Conservation (phyloP, 352 stramenopile genomes). For the Phytophthora melonis region DNA sequence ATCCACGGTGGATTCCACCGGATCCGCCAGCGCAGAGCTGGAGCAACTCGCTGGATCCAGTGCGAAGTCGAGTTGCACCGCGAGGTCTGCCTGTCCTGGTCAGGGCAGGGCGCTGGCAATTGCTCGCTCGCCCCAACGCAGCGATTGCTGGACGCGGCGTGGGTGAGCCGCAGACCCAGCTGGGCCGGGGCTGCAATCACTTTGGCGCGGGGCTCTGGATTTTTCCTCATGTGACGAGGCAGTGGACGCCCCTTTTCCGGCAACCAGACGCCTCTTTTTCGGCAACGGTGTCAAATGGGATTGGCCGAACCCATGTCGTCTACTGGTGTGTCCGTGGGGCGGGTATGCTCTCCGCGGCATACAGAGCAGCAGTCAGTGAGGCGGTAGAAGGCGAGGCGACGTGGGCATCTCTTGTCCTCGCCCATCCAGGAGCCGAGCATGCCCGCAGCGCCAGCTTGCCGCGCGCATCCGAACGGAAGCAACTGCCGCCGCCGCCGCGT, state of each 20-base stretch:
- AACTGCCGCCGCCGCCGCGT: slow-evolving; percentile 10
- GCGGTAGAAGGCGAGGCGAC: neutral
- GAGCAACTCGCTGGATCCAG: slow-evolving; percentile 18
- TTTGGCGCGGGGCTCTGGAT: slow-evolving; percentile 22
- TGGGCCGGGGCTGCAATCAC: slow-evolving; percentile 17
- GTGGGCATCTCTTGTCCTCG: neutral
- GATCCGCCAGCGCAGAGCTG: slow-evolving; percentile 9
- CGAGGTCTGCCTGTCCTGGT: slow-evolving; percentile 4
- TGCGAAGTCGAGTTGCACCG: slow-evolving; percentile 23
- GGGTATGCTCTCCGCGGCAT: neutral
- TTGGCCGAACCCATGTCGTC: slow-evolving; percentile 35
- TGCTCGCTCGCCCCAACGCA: slow-evolving; percentile 9
- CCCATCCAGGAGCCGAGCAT: slow-evolving; percentile 30
- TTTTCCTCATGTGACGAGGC: slow-evolving; percentile 41
- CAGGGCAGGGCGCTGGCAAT: slow-evolving; percentile 4
- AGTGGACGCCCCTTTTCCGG: slow-evolving; percentile 11
- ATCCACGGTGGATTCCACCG: too few species aligned
- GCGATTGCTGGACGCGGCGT: slow-evolving; percentile 12
- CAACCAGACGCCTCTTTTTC: slow-evolving; percentile 7
- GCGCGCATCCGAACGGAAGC: slow-evolving; percentile 12
- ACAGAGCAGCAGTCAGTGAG: neutral
- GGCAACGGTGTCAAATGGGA: slow-evolving; percentile 27
- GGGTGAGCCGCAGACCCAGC: neutral
- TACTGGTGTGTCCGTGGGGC: slow-evolving; percentile 5
- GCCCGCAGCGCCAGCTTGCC: slow-evolving; percentile 1